A percentile compares a stretch with the other conserved stretches of the same genome.
Conservation (phyloP, 129 eudicot species). For the Flaveria bidentis region DNA sequence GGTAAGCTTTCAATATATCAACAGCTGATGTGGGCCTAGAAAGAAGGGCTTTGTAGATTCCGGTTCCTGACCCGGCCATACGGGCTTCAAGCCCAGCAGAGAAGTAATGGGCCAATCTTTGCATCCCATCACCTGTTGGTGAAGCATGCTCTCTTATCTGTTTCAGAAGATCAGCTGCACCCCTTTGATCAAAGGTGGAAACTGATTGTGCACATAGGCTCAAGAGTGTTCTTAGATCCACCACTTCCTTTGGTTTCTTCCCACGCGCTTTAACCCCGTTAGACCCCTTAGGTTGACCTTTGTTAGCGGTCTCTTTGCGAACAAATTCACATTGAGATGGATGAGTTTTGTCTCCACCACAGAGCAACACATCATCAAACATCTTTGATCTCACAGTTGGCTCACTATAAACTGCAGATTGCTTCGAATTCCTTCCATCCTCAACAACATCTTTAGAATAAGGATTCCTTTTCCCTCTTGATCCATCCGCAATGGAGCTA, state of each 20-base stretch:
- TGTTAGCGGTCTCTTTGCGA: conserved; percentile 31
- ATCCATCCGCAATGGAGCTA: conserved; percentile 15
- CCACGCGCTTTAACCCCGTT: conserved; percentile 52
- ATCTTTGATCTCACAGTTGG: conserved; percentile 57
- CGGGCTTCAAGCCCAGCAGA: conserved; percentile 80
- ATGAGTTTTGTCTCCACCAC: conserved; percentile 42
- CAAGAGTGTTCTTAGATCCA: conserved; percentile 68
- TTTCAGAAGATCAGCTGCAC: conserved; percentile 55
- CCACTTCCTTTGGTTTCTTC: conserved; percentile 55
- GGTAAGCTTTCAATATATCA: conserved; percentile 71
- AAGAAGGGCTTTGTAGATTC: conserved; percentile 50
- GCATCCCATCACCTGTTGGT: conserved; percentile 80
- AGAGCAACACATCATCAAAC: conserved; percentile 65
- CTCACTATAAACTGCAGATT: conserved; percentile 53
- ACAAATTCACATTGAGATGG: conserved; percentile 45
- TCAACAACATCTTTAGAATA: conserved; percentile 37
- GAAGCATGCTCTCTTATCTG: conserved; percentile 71
- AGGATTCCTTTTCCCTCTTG: conserved; percentile 58
- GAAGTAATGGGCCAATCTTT: conserved; percentile 79
- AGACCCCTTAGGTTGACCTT: conserved; percentile 26
- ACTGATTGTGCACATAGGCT: conserved; percentile 83
- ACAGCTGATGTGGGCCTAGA: conserved; percentile 56
- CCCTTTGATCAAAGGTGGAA: conserved; percentile 55
- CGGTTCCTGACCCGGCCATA: conserved; percentile 78
- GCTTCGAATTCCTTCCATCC: conserved; percentile 54